A percentile compares a stretch with the other conserved stretches of the same genome.
Conservation (phyloP, 2,329 filamentous ascomycete genomes). For the Ascochyta lentis region DNA sequence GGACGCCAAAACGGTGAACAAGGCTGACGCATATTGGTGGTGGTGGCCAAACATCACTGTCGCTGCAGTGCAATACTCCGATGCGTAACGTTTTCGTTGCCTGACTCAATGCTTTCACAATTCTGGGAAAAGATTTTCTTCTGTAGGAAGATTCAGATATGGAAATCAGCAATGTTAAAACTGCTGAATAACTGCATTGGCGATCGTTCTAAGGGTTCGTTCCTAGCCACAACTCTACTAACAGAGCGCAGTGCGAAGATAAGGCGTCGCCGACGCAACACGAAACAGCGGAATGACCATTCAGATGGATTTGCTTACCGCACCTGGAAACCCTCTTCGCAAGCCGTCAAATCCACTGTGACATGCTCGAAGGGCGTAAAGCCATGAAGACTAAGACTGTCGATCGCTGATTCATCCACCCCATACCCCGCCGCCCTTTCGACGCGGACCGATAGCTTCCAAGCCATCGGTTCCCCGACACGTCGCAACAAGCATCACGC, state of each 20-base stretch:
- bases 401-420: constrained; percentile 24
- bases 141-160: background rate
- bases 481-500: constrained; percentile 1
- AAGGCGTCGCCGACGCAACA: constrained; percentile 2
- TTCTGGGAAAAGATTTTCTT: background rate
- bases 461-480: constrained; percentile 19
- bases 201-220: background rate
- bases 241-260: background rate
- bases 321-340: background rate
- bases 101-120: background rate
- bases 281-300: constrained; percentile 6
- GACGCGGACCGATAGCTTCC: constrained; percentile 20
- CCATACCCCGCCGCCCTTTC: constrained; percentile 24
- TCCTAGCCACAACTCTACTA: background rate
- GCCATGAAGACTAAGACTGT: constrained; percentile 7
- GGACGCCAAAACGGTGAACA: constrained; percentile 6
- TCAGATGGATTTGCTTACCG: constrained; percentile 11
- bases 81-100: constrained; percentile 1
- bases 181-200: background rate
- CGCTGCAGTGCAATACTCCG: background rate
- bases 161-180: background rate
- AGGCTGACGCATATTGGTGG: constrained; percentile 9
- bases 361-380: constrained; percentile 1
- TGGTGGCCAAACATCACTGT: constrained; percentile 7
- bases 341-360: background rate